Conservation (phyloP, 1,284 basidiomycete genomes). For the Somion occarium region DNA sequence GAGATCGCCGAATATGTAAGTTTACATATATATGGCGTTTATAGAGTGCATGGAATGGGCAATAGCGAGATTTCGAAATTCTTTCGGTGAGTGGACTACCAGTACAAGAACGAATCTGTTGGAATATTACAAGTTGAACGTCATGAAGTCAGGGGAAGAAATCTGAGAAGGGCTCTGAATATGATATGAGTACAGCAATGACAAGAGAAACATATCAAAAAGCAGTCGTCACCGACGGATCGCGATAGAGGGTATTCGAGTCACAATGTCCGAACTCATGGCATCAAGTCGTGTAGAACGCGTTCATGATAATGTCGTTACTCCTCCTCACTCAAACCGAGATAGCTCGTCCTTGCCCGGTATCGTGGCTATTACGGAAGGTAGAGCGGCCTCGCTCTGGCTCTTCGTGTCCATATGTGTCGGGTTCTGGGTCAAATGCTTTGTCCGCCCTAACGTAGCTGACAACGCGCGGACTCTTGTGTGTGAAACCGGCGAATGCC, state of each 20-base stretch:
- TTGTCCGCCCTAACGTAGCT: conserved; percentile 70
- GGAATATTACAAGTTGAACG: no score
- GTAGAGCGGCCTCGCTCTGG: conserved; percentile 56
- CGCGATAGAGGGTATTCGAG: conserved; percentile 4
- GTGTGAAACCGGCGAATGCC: conserved; percentile 87
- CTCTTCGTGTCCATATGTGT: conserved; percentile 43
- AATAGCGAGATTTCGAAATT: no score
- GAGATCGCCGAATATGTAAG: no score
- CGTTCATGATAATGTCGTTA: conserved; percentile 1
- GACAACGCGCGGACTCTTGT: conserved; percentile 77
- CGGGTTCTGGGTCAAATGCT: conserved; percentile 55
- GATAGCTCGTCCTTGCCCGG: conserved; percentile 69
- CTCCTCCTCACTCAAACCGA: conserved; percentile 48
- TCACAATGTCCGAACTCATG: neutral
- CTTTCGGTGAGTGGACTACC: no score
- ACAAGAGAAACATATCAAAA: neutral
- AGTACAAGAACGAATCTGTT: no score
- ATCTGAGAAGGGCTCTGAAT: no score
- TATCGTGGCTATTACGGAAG: conserved; percentile 50
- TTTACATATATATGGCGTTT: no score
- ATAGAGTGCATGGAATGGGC: no score
- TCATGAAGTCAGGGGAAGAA: no score
- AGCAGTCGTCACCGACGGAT: neutral
- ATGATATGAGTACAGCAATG: neutral
- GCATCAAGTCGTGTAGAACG: conserved; percentile 3